A percentile compares a stretch with the other conserved stretches of the same genome.
Conservation (phyloP, 345 rosid species). For the Cardamine chenopodiifolia region DNA sequence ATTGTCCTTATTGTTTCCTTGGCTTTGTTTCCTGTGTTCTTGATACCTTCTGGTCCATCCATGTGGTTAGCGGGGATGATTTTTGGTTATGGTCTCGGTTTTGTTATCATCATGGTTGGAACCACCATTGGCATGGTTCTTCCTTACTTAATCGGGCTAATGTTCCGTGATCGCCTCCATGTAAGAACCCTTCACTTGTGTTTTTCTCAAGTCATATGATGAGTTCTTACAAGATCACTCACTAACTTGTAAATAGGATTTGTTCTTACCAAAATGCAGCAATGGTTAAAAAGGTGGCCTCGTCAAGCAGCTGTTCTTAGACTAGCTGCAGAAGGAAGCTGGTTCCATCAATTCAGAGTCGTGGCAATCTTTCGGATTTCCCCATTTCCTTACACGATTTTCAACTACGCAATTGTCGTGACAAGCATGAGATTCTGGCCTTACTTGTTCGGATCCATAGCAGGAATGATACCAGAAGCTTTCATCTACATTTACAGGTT, state of each 20-base stretch:
- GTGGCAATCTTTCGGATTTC: conserved; percentile 92
- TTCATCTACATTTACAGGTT: conserved; percentile 93
- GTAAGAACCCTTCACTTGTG: conserved; percentile 47
- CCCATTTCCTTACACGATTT: conserved; percentile 96
- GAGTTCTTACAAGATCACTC: not conserved
- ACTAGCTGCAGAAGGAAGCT: conserved; percentile 92
- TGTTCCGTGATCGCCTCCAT: conserved; percentile 87
- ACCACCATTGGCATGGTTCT: conserved; percentile 93
- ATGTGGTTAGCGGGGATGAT: conserved; percentile 99
- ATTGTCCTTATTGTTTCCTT: conserved; percentile 79
- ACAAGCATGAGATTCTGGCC: conserved; percentile 95
- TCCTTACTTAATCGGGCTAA: conserved; percentile 77
- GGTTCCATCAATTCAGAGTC: conserved; percentile 91
- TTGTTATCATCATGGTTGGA: conserved; percentile 90
- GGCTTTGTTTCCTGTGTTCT: conserved; percentile 88
- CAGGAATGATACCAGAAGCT: conserved; percentile 98
- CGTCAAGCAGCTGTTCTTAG: conserved; percentile 76
- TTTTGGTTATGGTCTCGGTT: conserved; percentile 92
- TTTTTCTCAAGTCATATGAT: not conserved
- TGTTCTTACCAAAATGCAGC: conserved; percentile 52
- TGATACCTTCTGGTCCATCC: conserved; percentile 98
- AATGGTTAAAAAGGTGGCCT: conserved; percentile 96
- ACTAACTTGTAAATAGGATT: not conserved
- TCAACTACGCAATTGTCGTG: conserved; percentile 88
- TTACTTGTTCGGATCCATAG: conserved; percentile 77